Base-by-base conservation (phyloP, 345 rosid species). In the Ceriops decandra region DNA sequence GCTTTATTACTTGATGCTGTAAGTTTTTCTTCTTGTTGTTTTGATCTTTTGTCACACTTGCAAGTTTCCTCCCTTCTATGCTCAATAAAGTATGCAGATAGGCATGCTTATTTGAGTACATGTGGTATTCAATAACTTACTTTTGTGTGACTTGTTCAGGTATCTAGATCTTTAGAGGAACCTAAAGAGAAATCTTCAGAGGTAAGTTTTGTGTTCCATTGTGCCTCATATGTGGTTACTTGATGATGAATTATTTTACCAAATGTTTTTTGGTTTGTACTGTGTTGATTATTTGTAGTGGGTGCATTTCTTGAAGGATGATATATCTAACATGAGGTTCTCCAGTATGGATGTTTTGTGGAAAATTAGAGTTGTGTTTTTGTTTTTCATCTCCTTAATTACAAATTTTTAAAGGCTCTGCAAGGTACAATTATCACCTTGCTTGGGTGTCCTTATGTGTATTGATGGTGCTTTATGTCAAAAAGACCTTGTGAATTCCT, bases 91-190 rank as follows among this genome's bases (percentile, higher is more conserved):
- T 27, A 33, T 62, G 35, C 21, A 51, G 42, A 52, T 63, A 64
- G 52, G 3, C 6, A 7, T 35, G 6, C 6, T 67, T 42, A 13
- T 42, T 42, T 17, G 13, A 60, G 19, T 64, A 16, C 6, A 28
- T 57, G n/a, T 64, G 22, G 13, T 59, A 59, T 72, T 30, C 42
- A 60, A 0, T 71, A 51, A 35, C 35, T 57, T 21, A 38, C 19
- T 24, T 22, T 7, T 21, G 57, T 57, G 28, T 51, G 33, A 24
- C 47, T 49, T 67, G 66, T 70, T 72, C 82, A 89, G 93, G 86
- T 83, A 61, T 84, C 87, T 9, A 86, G 75, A 75, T 78, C 90
- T 32, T 77, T 86, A 4, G 92, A 88, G 69, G 86, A 77, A 70
- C 80, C 84, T 21, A 82, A 64, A 57, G 83, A 80, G 68, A 85